A percentile compares a stretch with the other conserved stretches of the same genome.
phyloP scores from a whole-genome alignment of 495 filamentous ascomycete species.

The Staphylotrichum tortipilum region DNA sequence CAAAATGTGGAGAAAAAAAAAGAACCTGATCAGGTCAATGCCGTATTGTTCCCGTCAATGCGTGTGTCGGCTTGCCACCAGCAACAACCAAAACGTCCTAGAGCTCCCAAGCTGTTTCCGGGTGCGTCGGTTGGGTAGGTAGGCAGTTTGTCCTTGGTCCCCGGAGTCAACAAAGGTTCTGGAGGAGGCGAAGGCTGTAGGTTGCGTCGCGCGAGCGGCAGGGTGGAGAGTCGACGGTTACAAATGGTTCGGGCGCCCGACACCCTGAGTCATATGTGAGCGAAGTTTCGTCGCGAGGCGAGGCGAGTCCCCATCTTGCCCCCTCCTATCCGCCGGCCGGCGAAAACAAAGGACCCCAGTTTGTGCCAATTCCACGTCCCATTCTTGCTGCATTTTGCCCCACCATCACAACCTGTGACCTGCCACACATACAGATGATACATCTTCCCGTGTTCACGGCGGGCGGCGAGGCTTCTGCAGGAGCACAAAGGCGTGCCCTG shows the following conservation, averaged over 20 bases:
- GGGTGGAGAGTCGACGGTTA: neutral
- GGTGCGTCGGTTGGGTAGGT: neutral
- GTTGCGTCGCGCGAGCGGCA: neutral
- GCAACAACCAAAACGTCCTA: too few relatives aligned
- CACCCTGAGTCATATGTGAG: constrained; percentile 19
- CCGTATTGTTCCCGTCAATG: neutral
- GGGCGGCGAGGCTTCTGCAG: neutral
- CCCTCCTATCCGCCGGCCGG: too few relatives aligned
- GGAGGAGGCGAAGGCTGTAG: neutral
- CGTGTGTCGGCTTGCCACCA: neutral
- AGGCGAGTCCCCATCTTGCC: neutral
- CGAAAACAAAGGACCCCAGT: constrained; percentile 9
- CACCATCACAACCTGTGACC: constrained; percentile 2
- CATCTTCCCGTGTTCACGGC: neutral
- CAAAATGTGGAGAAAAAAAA: neutral
- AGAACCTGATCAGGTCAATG: neutral
- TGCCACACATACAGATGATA: too few relatives aligned
- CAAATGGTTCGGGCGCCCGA: neutral
- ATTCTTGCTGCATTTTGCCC: constrained; percentile 4
- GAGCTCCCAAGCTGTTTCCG: too few relatives aligned
- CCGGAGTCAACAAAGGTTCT: neutral
- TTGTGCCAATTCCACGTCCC: neutral
- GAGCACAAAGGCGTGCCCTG: neutral
- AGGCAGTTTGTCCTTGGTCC: too few relatives aligned
- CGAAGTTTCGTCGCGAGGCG: neutral